Base-by-base conservation (phyloP, 306 rosid species). In the Quercus parvula region DNA sequence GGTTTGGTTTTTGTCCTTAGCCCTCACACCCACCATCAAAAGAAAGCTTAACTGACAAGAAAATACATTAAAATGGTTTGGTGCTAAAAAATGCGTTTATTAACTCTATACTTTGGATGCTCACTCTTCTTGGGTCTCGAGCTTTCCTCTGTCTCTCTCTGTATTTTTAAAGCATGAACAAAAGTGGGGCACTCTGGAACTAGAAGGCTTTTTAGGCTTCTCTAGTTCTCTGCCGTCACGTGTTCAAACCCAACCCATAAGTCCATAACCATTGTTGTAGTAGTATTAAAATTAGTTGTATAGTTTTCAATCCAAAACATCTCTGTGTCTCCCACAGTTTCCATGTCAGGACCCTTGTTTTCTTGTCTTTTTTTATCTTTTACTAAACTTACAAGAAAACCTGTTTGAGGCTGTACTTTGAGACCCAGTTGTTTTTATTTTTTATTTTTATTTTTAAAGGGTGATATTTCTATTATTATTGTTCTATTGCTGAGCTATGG, bases 71-170 rank as follows among this genome's bases (percentile, higher is more conserved):
- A 7, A 8, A 76, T 81, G 77, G 59, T 69, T 73, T 17, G 54
- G 74, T 73, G 58, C 78, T 79, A 71, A 78, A 44, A 55, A 33
- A 56, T 61, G 83, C 75, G 77, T 83, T 49, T 49, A 10, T 49
- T 49, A 10, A n/a, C 73, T 33, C 56, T 71, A 24, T 71, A 71
- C 91, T 77, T 88, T 85, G 90, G 87, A 83, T 87, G 74, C 92
- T 90, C 81, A 86, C 57, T 56, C 44, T 49, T 75, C 79, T 86
- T 31, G 90, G 84, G 58, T 86, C 62, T 81, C 85, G 74, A 77
- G 82, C 78, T 70, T 74, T 3, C 30, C 8, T 11, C 20, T 10
- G 46, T 61, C 78, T 69, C 64, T 31, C 56, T 30, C 44, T 35
- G 63, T 64, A 3, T 70, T 38, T 71, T 64, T 63, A 83, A 84